Percentiles rank a stretch among this genome's conserved stretches.
Conservation (phyloP, 768 basidiomycete species). For the Kwoniella dejecticola region DNA sequence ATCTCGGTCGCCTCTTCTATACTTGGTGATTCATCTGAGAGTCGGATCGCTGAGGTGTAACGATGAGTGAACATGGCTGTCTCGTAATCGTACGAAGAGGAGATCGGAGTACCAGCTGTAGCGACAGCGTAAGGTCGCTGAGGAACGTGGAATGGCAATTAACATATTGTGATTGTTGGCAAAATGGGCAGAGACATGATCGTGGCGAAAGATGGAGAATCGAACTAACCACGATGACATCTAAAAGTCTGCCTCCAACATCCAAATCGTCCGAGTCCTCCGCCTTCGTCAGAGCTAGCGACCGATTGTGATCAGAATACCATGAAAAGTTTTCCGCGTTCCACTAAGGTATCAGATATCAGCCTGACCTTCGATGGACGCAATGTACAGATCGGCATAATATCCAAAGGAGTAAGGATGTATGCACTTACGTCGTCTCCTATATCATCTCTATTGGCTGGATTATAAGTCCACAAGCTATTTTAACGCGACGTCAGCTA, state of each 20-base stretch:
- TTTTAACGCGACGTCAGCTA: not conserved
- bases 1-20: constrained; percentile 40
- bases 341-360: constrained; percentile 61
- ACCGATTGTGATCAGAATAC: constrained; percentile 63
- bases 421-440: constrained; percentile 64
- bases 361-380: too few relatives aligned
- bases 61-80: constrained; percentile 37
- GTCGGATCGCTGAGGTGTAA: constrained; percentile 21
- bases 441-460: constrained; percentile 70
- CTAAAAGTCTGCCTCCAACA: constrained; percentile 75
- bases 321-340: constrained; percentile 97
- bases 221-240: constrained; percentile 68
- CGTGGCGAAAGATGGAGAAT: too few relatives aligned
- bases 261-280: constrained; percentile 63
- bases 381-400: too few relatives aligned
- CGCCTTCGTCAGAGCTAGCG: constrained; percentile 21
- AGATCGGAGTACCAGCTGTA: constrained; percentile 77
- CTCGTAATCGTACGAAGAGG: constrained; percentile 65
- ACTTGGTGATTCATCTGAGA: not conserved
- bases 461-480: constrained; percentile 95
- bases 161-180: too few relatives aligned
- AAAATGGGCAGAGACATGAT: too few relatives aligned
- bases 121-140: constrained; percentile 86
- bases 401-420: not conserved
- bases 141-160: too few relatives aligned